Conservation (phyloP, 129 eudicot species). For the Arctium lappa region DNA sequence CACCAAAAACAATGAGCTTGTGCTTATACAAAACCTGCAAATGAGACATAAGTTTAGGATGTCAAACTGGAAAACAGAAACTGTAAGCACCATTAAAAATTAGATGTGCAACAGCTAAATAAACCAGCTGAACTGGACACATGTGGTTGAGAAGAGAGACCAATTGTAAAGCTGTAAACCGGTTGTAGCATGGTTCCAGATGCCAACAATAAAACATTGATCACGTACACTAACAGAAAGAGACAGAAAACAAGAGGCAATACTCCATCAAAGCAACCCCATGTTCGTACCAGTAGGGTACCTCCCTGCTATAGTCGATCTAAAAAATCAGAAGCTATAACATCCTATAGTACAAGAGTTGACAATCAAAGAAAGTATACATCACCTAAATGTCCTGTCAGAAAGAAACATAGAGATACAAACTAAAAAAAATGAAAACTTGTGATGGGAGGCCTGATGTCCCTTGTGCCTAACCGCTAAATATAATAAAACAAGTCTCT, state of each 20-base stretch:
- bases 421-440: neutral
- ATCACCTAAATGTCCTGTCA: too few species aligned
- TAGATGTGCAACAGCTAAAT: neutral
- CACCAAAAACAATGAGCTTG: constrained; percentile 92
- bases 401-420: neutral
- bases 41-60: constrained; percentile 11
- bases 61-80: neutral
- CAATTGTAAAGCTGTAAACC: neutral
- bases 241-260: neutral
- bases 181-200: neutral
- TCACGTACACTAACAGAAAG: neutral
- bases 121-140: neutral
- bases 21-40: constrained; percentile 94
- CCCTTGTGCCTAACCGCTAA: neutral
- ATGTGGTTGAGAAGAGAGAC: neutral
- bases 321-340: neutral
- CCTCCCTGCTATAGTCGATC: neutral
- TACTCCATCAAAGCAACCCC: neutral
- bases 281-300: too few species aligned
- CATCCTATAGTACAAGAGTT: neutral
- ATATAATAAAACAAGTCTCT: too few species aligned
- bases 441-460: neutral
- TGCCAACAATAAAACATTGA: neutral
- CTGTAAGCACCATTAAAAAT: neutral
- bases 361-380: neutral